Evolutionary conservation across 2,329 filamentous ascomycete genomes (phyloP).

Genomic region (Alternaria panax): DNA sequence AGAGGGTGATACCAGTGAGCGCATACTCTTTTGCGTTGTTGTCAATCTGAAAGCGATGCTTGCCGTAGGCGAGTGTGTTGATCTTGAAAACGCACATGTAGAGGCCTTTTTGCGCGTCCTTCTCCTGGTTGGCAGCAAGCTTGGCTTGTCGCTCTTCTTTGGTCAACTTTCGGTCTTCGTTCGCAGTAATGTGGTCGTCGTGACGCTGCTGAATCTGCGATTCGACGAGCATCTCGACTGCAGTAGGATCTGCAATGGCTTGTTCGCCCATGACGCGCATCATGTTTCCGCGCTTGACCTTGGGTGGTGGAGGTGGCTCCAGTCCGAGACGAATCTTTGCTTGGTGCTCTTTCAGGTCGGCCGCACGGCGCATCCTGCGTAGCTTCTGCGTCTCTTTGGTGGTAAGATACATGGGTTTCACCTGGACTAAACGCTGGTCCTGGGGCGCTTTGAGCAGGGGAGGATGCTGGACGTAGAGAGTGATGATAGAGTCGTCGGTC

Average conservation of each 20-base stretch:
- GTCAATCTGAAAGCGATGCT: constrained; percentile 91
- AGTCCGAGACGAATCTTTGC: constrained; percentile 93
- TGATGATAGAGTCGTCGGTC: constrained; percentile 84
- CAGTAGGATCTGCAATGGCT: constrained; percentile 94
- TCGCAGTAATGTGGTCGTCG: constrained; percentile 76
- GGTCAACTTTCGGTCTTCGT: constrained; percentile 85
- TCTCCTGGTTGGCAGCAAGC: constrained; percentile 79
- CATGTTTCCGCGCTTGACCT: constrained; percentile 96
- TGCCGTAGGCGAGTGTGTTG: constrained; percentile 85
- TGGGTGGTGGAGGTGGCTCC: constrained; percentile 87
- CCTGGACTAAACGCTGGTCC: constrained; percentile 77
- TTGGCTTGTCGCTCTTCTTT: constrained; percentile 90
- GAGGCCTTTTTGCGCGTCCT: constrained; percentile 86
- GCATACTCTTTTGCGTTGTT: constrained; percentile 90
- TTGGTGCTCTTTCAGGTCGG: constrained; percentile 93
- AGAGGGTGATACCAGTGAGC: constrained; percentile 87
- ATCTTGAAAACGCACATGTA: constrained; percentile 89
- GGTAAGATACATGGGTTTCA: constrained; percentile 93
- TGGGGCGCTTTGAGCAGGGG: constrained; percentile 90
- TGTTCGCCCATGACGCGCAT: constrained; percentile 96
- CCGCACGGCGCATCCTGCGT: constrained; percentile 87
- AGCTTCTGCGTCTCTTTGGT: constrained; percentile 90
- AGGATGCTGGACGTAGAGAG: constrained; percentile 90
- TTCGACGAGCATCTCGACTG: constrained; percentile 93
- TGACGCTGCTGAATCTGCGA: constrained; percentile 88